Evolutionary conservation across 495 filamentous ascomycete genomes (phyloP).

Genomic region (Penicillium atrosanguineum): DNA sequence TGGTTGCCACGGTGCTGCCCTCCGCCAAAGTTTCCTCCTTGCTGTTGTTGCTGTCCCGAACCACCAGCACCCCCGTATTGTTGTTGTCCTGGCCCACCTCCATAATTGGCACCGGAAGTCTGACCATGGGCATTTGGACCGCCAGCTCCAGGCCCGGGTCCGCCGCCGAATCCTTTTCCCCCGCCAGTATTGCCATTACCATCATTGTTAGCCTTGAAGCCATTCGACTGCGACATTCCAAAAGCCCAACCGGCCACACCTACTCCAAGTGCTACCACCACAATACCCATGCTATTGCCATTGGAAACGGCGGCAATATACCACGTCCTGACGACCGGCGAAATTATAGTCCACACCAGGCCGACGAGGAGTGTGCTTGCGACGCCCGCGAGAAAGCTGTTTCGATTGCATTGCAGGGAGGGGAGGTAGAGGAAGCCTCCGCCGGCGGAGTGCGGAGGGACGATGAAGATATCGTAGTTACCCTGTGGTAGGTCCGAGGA

Average conservation of each 20-base stretch:
- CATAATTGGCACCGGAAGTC: slow-evolving; percentile 17
- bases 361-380: slow-evolving; percentile 66
- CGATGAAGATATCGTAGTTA: slow-evolving; percentile 96
- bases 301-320: slow-evolving; percentile 58
- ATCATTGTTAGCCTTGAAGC: slow-evolving; percentile 10
- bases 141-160: slow-evolving; percentile 21
- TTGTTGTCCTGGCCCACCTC: slow-evolving; percentile 19
- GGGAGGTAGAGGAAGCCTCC: slow-evolving; percentile 92
- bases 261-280: slow-evolving; percentile 61
- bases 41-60: slow-evolving; percentile 19
- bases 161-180: slow-evolving; percentile 21
- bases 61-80: slow-evolving; percentile 6
- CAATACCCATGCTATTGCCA: slow-evolving; percentile 59
- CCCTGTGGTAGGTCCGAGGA: slow-evolving; percentile 67
- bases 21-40: slow-evolving; percentile 27
- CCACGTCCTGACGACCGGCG: slow-evolving; percentile 68
- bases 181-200: slow-evolving; percentile 13
- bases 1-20: slow-evolving; percentile 29
- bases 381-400: slow-evolving; percentile 88
- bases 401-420: slow-evolving; percentile 76
- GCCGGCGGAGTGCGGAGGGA: slow-evolving; percentile 89
- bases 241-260: slow-evolving; percentile 73
- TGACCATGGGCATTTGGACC: slow-evolving; percentile 19
- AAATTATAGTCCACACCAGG: slow-evolving; percentile 63
- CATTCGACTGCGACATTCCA: slow-evolving; percentile 61